Base-by-base conservation (phyloP, 2,329 filamentous ascomycete genomes). In the Diaporthe sp. region DNA sequence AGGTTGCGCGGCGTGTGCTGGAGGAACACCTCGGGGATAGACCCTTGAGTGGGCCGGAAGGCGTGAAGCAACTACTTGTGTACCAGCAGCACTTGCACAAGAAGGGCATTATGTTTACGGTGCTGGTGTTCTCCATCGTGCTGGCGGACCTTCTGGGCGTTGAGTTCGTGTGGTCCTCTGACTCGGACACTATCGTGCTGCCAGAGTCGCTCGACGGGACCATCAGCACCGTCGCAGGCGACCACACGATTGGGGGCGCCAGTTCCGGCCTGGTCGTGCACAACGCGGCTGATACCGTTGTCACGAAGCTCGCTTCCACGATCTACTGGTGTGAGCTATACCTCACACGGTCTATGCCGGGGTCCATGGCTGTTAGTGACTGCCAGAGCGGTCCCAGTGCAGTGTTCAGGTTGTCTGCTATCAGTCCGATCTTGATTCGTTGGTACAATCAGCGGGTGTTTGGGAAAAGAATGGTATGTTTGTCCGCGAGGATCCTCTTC, bases 21-120 rank as follows among this genome's bases (percentile, higher is more conserved):
- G 47, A 70, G 12, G 50, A 73, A 13, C 59, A 58, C 3, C 39
- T 70, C 37, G 68, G 68, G 1, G 68, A 50, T 10, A 17, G 32
- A 22, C 30, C 55, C 8, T 32, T 75, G 30, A 39, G 37, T 30
- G 37, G 56, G 30, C 70, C 55, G 3, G 73, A 66, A 12, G 50
- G 70, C 22, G 39, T 73, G 42, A 73, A 65, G 56, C 70, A 70
- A 3, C 37, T 75, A 13, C 82, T 81, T 55, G 74, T 84, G 17
- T 80, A 79, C 39, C 82, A 84, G 75, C 82, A 81, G 6, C 82
- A 84, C 69, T 73, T 81, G 73, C 81, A 82, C 78, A 84, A 84
- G 74, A 84, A 83, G 61, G 82, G 80, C 15, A 81, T 84, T 58
- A 83, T 84, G 81, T 84, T 84, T 61, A 83, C 81, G 4, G 78